These are phyloP conservation scores for Quercus cerris DNA, from an alignment of 306 rosid genomes.

Conservation along the genomic window DNA sequence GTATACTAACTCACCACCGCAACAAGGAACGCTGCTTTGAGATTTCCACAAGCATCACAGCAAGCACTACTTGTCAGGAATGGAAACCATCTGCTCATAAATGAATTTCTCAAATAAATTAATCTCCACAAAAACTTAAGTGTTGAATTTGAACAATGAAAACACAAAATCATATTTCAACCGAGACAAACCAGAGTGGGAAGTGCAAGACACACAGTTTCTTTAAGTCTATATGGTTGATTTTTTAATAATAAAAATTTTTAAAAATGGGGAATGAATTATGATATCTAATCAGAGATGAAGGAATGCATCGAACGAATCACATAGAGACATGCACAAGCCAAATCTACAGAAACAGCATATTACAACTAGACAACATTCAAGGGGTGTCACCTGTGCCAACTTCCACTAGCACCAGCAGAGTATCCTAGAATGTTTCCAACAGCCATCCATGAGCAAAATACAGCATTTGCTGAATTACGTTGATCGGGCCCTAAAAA, in stretches of 20 bases:
- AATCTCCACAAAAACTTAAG: conserved; percentile 18
- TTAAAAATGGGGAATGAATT: not conserved
- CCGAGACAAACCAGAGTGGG: not conserved
- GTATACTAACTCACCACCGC: conserved; percentile 74
- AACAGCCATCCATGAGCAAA: conserved; percentile 99
- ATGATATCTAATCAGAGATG: not conserved
- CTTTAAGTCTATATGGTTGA: not conserved
- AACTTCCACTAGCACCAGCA: conserved; percentile 90
- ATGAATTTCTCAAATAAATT: conserved; percentile 17
- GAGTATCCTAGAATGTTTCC: conserved; percentile 98
- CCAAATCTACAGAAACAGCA: conserved; percentile 13
- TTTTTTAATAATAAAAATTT: not conserved
- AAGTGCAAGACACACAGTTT: conserved; percentile 7
- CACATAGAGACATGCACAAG: not conserved
- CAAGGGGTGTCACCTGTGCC: conserved; percentile 69
- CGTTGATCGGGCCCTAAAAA: conserved; percentile 86
- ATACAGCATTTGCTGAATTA: conserved; percentile 85
- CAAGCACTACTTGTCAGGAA: conserved; percentile 82
- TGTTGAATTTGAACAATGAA: not conserved
- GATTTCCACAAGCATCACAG: conserved; percentile 99
- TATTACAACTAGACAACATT: conserved; percentile 11
- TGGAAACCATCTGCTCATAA: conserved; percentile 86
- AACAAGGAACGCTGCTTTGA: conserved; percentile 96
- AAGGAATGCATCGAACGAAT: not conserved
- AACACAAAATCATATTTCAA: not conserved